Evolutionary conservation across 2,329 filamentous ascomycete species (phyloP).

Genomic region (Metarhizium rileyi): DNA sequence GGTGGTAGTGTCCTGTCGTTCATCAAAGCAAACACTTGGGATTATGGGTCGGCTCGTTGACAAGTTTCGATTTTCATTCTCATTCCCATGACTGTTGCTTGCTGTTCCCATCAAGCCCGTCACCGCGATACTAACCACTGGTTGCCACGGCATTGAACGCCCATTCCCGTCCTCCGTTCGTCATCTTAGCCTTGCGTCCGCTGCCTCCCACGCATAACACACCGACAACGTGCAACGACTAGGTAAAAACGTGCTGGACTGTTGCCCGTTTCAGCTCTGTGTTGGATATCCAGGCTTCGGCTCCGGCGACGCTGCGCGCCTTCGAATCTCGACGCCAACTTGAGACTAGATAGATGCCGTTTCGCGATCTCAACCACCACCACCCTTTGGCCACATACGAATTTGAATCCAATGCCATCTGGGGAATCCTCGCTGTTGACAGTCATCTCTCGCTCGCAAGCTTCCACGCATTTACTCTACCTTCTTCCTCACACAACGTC

Average conservation of each 20-base stretch:
- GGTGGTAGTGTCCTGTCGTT: no score
- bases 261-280: no score
- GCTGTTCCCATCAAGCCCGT: neutral
- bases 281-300: no score
- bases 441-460: neutral
- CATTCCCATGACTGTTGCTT: no score
- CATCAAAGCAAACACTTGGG: no score
- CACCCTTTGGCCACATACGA: neutral
- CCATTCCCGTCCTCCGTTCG: neutral
- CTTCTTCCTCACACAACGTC: neutral
- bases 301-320: neutral
- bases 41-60: neutral
- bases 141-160: neutral
- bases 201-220: neutral
- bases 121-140: neutral
- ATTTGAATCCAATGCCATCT: neutral
- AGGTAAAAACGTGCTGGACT: neutral
- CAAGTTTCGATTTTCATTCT: neutral
- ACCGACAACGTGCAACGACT: neutral
- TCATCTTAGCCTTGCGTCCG: neutral
- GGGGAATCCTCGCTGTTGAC: neutral
- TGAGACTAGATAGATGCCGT: no score
- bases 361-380: neutral
- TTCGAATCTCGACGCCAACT: neutral
- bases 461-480: neutral